Evolutionary conservation across 106 monocot genomes (phyloP).

Genomic region (Allium sativum): DNA sequence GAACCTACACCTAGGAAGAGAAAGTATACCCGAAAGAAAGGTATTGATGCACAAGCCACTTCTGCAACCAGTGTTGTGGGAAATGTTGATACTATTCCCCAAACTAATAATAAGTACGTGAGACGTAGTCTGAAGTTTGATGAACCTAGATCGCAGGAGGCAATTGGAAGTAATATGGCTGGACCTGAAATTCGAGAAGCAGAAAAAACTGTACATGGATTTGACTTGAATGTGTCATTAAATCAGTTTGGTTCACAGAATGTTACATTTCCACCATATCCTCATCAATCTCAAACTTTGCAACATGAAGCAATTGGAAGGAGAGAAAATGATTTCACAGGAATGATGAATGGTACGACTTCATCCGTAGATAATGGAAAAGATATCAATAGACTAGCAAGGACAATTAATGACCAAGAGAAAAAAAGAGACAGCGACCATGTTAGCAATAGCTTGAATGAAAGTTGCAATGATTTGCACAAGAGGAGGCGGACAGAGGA

Average conservation of each 20-base stretch:
- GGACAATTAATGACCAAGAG: background rate
- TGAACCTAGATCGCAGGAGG: constrained; percentile 1
- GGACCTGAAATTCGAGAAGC: constrained; percentile 4
- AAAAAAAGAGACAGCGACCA: background rate
- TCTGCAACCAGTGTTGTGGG: background rate
- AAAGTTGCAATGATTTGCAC: constrained; percentile 4
- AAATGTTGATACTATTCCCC: constrained; percentile 1
- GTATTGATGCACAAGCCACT: background rate
- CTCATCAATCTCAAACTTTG: background rate
- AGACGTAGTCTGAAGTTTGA: constrained; percentile 31
- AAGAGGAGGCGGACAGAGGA: constrained; percentile 43
- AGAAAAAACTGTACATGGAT: background rate
- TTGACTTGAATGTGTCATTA: constrained; percentile 13
- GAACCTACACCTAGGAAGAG: constrained; percentile 21
- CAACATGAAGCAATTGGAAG: background rate
- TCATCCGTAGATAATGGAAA: background rate
- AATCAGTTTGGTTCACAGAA: background rate
- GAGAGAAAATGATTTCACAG: background rate
- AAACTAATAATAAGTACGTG: constrained; percentile 18
- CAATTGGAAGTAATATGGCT: background rate
- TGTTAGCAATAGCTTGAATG: constrained; percentile 3
- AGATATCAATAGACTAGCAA: background rate
- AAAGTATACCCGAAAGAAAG: constrained; percentile 29
- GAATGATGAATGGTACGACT: constrained; percentile 1
- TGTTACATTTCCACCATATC: constrained; percentile 3